Evolutionary conservation across 2,329 filamentous ascomycete genomes (phyloP), one percentile per base, ranked within the genome.

Genomic region (Colletotrichum falcatum): DNA sequence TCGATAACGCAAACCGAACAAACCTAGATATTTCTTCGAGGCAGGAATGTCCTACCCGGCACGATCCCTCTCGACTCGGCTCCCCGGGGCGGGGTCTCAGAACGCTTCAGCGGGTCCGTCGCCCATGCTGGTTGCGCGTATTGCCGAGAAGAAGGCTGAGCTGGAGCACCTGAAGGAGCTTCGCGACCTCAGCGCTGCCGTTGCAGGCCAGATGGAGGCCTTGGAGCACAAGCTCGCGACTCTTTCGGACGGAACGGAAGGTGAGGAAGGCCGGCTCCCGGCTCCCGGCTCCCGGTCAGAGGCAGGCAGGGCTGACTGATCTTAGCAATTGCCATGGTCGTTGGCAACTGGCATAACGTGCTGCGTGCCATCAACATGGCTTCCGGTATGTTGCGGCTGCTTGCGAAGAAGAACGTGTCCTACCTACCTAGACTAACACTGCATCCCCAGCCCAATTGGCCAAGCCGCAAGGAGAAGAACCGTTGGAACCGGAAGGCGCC

Each of bases 341-440:
- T 97, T 78, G 89, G 91, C 63, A 97, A 96, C 79, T 97, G 94
- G 94, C 92, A 95, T 80, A 95, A 94, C 75, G 93, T 97, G 73
- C 86, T 97, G 71, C 87, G 92, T 74, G 93, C 93, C 51, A 95
- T 97, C 77, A 92, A 92, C 77, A 95, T 96, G 92, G 94, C 94
- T 72, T 95, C 92, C 71, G 87, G 93, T 95, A 86, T 77, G 89
- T 83, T 35, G 5, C 11, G 16, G 9, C 48, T 44, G 39, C 60
- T 46, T 53, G 64, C 53, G 23, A n/a, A 46, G 20, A 23, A 30
- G 30, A 46, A 20, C 26, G 18, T 26, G 37, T 20, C 12, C 37
- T n/a, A 46, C 48, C 68, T 71, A 33, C 30, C 30, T 33, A n/a
- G n/a, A n/a, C n/a, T n/a, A 37, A 71, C 53, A 56, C 64, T 9